Evolutionary conservation across 1,139 yeast genomes (phyloP).

Genomic region (Keqinozyma sinolaborantium): DNA sequence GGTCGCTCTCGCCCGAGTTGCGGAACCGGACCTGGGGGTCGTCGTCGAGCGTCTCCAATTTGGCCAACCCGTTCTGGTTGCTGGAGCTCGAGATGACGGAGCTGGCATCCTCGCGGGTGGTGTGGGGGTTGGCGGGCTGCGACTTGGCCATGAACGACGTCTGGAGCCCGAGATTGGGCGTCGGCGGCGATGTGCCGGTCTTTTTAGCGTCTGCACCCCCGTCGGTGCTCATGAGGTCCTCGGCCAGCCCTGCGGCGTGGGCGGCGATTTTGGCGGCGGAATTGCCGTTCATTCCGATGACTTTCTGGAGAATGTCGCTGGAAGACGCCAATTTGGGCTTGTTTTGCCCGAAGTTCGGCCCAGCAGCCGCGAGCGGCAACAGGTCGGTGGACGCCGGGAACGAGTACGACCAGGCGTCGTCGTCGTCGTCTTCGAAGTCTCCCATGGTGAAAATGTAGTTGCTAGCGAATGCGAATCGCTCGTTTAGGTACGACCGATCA

Average conservation of each 20-base stretch:
- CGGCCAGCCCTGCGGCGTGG: neutral
- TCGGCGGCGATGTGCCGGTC: neutral
- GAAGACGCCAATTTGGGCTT: no score
- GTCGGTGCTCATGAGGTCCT: neutral
- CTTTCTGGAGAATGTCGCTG: neutral
- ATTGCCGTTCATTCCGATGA: neutral
- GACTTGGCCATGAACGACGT: constrained; percentile 42
- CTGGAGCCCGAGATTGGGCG: constrained; percentile 15
- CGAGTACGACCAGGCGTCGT: constrained; percentile 45
- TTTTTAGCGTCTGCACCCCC: neutral
- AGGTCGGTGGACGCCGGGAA: constrained; percentile 41
- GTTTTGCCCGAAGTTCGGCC: neutral
- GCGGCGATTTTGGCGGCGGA: no score
- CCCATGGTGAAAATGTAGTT: no score
- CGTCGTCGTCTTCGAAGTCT: no score
- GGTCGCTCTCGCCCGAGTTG: constrained; percentile 4
- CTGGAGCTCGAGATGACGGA: constrained; percentile 37
- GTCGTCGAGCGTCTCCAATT: constrained; percentile 7
- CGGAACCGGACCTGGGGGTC: constrained; percentile 3
- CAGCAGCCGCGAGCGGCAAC: constrained; percentile 5
- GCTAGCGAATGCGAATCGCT: no score
- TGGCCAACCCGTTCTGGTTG: constrained; percentile 9
- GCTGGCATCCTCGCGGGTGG: constrained; percentile 52
- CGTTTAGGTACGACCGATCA: no score
- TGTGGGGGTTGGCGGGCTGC: constrained; percentile 56